Percentiles rank a stretch among this genome's conserved stretches.
phyloP scores from a whole-genome alignment of 2,329 filamentous ascomycete genomes.

The Elsinoe ampelina region DNA sequence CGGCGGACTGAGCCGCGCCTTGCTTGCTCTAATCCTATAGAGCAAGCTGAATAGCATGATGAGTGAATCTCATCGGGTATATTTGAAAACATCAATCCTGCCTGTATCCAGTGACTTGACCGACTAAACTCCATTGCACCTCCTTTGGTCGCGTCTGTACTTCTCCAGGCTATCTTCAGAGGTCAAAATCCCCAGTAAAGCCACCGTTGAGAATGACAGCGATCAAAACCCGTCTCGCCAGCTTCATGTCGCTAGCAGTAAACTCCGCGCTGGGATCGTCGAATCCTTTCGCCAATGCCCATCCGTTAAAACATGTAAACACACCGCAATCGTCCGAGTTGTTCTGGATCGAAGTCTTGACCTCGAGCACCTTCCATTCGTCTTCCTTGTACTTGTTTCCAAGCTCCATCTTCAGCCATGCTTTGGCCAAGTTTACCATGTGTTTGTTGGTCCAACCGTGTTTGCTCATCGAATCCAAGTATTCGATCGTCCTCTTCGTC shows the following conservation, averaged over 20 bases:
- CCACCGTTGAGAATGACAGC: conserved; percentile 58
- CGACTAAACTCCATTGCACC: no score
- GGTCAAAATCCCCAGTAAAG: conserved; percentile 49
- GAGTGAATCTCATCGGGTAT: not conserved
- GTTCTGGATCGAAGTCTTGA: conserved; percentile 47
- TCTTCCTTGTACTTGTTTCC: conserved; percentile 43
- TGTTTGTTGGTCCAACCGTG: conserved; percentile 19
- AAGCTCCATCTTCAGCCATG: conserved; percentile 52
- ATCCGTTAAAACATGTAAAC: conserved; percentile 63
- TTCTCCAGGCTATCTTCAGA: not conserved
- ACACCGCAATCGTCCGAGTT: conserved; percentile 72
- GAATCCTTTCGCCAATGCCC: conserved; percentile 42
- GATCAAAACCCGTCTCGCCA: conserved; percentile 47
- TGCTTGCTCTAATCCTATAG: not conserved
- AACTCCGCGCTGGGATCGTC: conserved; percentile 36
- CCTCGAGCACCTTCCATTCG: conserved; percentile 50
- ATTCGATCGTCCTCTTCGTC: conserved; percentile 50
- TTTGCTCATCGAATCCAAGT: conserved; percentile 59
- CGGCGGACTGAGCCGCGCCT: no score
- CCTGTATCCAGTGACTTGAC: no score
- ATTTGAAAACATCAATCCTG: not conserved
- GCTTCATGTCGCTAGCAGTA: conserved; percentile 44
- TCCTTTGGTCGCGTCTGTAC: not conserved
- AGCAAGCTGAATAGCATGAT: not conserved
- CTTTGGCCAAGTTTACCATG: conserved; percentile 25